Conservation (phyloP, 2,329 filamentous ascomycete genomes). For the Stagonosporopsis chrysanthemi region DNA sequence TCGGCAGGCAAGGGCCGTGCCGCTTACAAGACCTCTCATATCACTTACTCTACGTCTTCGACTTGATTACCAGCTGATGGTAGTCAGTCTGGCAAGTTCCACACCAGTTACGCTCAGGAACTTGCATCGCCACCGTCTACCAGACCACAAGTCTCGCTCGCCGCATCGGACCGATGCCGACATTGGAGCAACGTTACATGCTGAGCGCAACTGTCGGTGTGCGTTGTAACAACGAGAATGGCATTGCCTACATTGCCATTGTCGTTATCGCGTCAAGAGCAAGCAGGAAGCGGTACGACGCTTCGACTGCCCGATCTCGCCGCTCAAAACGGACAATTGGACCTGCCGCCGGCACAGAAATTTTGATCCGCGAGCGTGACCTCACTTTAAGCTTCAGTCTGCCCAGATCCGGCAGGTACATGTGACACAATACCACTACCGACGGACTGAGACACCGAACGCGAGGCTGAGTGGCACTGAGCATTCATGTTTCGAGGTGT, state of each 20-base stretch:
- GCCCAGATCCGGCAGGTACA: neutral
- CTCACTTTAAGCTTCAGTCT: neutral
- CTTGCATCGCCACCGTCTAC: neutral
- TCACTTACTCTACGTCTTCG: neutral
- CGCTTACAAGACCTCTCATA: slow-evolving; percentile 5
- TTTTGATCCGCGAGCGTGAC: slow-evolving; percentile 6
- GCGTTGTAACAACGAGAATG: slow-evolving; percentile 3
- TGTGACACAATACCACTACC: slow-evolving; percentile 6
- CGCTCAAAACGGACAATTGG: neutral
- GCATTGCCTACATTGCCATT: neutral
- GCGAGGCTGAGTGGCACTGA: slow-evolving; percentile 12
- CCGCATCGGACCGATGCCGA: slow-evolving; percentile 6
- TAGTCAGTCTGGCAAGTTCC: neutral
- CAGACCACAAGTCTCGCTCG: neutral
- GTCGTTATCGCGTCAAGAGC: neutral
- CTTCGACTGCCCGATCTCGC: neutral
- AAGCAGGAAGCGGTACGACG: neutral
- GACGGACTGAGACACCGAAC: neutral
- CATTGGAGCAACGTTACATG: slow-evolving; percentile 19
- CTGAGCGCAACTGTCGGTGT: slow-evolving; percentile 16
- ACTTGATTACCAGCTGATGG: neutral
- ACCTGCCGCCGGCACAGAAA: neutral
- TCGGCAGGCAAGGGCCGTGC: slow-evolving; percentile 20
- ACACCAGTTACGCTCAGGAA: neutral
- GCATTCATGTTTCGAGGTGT: neutral